Evolutionary conservation across 139 green algal species (phyloP).

Genomic region (Chlorella vulgaris): DNA sequence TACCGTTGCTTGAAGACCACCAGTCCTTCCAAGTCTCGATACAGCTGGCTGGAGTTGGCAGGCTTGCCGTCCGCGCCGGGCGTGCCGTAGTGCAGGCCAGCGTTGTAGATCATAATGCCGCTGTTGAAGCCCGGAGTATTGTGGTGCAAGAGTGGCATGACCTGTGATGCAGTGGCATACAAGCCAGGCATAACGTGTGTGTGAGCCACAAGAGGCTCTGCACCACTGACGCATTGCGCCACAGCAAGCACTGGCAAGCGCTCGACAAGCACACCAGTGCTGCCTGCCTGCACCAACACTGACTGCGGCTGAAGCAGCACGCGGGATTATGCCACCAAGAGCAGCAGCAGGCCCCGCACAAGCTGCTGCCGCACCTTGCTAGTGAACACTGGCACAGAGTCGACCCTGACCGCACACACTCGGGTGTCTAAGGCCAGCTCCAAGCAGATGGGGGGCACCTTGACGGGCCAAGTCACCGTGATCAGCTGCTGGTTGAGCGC

Average conservation of each 20-base stretch:
- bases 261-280: too few relatives aligned
- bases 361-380: constrained; percentile 9
- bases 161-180: too few relatives aligned
- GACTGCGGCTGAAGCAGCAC: too few relatives aligned
- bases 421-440: constrained; percentile 17
- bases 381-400: background rate
- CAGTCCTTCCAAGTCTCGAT: background rate
- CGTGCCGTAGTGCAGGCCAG: constrained; percentile 20
- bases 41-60: background rate
- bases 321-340: too few relatives aligned
- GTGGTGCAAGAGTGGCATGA: constrained; percentile 18
- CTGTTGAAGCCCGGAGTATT: background rate
- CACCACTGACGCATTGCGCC: too few relatives aligned
- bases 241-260: background rate
- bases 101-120: constrained; percentile 21
- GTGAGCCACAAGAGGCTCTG: background rate
- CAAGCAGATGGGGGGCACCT: constrained; percentile 17
- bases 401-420: constrained; percentile 21
- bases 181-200: background rate
- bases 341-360: too few relatives aligned
- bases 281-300: too few relatives aligned
- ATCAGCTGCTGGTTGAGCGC: background rate
- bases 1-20: background rate
- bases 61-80: background rate
- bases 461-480: constrained; percentile 17